A percentile compares a stretch with the other conserved stretches of the same genome.
These are phyloP conservation scores for Sphaerulina populicola DNA, from an alignment of 2,329 filamentous ascomycete genomes.

Conservation along the genomic window DNA sequence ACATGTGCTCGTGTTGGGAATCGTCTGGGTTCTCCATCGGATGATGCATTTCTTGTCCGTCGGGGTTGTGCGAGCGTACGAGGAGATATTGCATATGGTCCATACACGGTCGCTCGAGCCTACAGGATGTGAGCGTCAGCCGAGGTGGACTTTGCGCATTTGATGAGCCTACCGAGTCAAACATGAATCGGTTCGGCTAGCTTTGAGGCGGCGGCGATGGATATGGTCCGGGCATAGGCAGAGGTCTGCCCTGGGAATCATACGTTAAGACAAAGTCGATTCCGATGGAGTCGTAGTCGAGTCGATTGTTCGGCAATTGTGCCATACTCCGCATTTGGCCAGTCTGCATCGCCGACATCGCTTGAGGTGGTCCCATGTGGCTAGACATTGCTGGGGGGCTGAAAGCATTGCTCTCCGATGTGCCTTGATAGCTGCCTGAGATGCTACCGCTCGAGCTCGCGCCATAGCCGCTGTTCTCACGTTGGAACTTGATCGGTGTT, in stretches of 20 bases:
- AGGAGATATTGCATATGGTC: slow-evolving; percentile 76
- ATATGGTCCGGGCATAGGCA: slow-evolving; percentile 41
- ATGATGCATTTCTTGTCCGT: slow-evolving; percentile 32
- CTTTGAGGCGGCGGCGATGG: slow-evolving; percentile 52
- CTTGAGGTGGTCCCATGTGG: slow-evolving; percentile 9
- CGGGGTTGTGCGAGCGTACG: slow-evolving; percentile 46
- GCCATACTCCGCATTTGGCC: slow-evolving; percentile 20
- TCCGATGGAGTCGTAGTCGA: slow-evolving; percentile 73
- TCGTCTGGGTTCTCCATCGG: slow-evolving; percentile 39
- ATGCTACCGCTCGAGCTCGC: slow-evolving; percentile 47
- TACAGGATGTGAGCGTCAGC: slow-evolving; percentile 31
- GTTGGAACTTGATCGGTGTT: slow-evolving; percentile 32
- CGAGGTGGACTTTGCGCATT: slow-evolving; percentile 16
- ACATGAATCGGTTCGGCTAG: slow-evolving; percentile 13
- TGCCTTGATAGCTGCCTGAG: slow-evolving; percentile 52
- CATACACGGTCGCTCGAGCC: slow-evolving; percentile 91
- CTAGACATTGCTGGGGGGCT: slow-evolving; percentile 36
- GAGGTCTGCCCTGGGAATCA: slow-evolving; percentile 39
- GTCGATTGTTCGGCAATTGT: slow-evolving; percentile 32
- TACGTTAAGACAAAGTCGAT: slow-evolving; percentile 91
- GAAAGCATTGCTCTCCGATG: slow-evolving; percentile 40
- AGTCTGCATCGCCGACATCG: slow-evolving; percentile 10
- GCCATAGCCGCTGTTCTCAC: slow-evolving; percentile 35
- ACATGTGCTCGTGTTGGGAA: slow-evolving; percentile 54
- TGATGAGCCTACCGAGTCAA: slow-evolving; percentile 16